These are phyloP conservation scores for Termitomyces sp. DNA, from an alignment of 768 basidiomycete species.

Conservation along the genomic window DNA sequence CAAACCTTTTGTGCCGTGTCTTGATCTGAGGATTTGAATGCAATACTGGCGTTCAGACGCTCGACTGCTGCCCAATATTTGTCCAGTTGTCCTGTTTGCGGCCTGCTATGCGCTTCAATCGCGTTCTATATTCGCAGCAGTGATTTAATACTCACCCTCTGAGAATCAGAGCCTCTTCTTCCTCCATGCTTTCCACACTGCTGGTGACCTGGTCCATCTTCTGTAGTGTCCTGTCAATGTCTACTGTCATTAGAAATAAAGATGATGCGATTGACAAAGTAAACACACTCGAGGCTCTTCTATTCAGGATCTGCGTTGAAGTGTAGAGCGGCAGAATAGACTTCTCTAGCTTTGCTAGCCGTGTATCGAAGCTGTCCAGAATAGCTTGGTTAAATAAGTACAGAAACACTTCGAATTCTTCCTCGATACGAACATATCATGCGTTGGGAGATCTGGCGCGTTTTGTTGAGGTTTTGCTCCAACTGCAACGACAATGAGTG, in stretches of 20 bases:
- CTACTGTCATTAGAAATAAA: conserved; percentile 28
- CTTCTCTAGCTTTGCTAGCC: conserved; percentile 79
- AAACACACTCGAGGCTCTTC: conserved; percentile 65
- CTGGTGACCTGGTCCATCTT: conserved; percentile 79
- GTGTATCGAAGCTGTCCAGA: conserved; percentile 77
- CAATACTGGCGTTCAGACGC: conserved; percentile 73
- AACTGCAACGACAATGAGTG: conserved; percentile 38
- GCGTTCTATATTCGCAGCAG: not conserved
- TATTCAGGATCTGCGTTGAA: conserved; percentile 70
- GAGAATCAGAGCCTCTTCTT: conserved; percentile 74
- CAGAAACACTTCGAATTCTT: not conserved
- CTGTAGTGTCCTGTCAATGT: conserved; percentile 73
- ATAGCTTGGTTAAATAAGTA: conserved; percentile 53
- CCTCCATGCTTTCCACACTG: conserved; percentile 69
- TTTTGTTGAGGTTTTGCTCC: conserved; percentile 86
- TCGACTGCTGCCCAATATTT: conserved; percentile 70
- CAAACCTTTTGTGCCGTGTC: conserved; percentile 52
- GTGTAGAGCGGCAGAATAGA: conserved; percentile 81
- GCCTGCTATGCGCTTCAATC: conserved; percentile 34
- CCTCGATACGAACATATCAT: conserved; percentile 65
- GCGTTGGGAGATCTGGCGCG: conserved; percentile 75
- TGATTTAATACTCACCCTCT: conserved; percentile 50
- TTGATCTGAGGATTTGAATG: conserved; percentile 61
- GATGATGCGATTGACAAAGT: not conserved
- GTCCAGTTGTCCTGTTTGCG: conserved; percentile 62